These are phyloP conservation scores for Chrysanthemum seticuspe DNA, from an alignment of 129 eudicot species.

Conservation along the genomic window DNA sequence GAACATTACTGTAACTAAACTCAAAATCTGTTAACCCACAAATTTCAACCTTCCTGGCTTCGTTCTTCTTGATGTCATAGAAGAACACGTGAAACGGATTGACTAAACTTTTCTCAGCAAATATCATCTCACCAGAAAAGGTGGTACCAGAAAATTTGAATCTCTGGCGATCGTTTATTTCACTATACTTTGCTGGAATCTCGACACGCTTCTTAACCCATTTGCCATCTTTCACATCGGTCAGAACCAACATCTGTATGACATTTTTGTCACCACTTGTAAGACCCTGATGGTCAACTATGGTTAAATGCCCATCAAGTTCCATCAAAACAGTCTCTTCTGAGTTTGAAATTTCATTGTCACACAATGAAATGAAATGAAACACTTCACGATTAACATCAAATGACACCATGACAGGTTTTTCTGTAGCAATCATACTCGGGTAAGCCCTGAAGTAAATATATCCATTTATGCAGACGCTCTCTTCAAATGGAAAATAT, in stretches of 20 bases:
- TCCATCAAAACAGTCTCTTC: conserved; percentile 34
- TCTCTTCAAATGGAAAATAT: conserved; percentile 25
- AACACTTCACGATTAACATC: conserved; percentile 24
- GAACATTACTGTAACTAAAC: conserved; percentile 8
- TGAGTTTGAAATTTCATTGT: conserved; percentile 19
- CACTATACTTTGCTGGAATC: conserved; percentile 21
- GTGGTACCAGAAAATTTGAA: conserved; percentile 18
- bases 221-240: conserved; percentile 18
- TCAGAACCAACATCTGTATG: conserved; percentile 21
- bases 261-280: conserved; percentile 13
- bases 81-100: conserved; percentile 29
- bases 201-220: conserved; percentile 33
- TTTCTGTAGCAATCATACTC: conserved; percentile 12
- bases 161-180: conserved; percentile 23
- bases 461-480: conserved; percentile 27
- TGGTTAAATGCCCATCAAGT: conserved; percentile 28
- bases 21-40: conserved; percentile 31
- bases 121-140: conserved; percentile 31
- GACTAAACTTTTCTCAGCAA: conserved; percentile 22
- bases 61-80: conserved; percentile 32
- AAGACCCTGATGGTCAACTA: conserved; percentile 28
- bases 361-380: conserved; percentile 18
- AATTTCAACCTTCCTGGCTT: conserved; percentile 33
- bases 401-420: conserved; percentile 23
- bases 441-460: conserved; percentile 28